These are phyloP conservation scores for Globisporangium carolinianum DNA, from an alignment of 352 stramenopile species.

Conservation along the genomic window DNA sequence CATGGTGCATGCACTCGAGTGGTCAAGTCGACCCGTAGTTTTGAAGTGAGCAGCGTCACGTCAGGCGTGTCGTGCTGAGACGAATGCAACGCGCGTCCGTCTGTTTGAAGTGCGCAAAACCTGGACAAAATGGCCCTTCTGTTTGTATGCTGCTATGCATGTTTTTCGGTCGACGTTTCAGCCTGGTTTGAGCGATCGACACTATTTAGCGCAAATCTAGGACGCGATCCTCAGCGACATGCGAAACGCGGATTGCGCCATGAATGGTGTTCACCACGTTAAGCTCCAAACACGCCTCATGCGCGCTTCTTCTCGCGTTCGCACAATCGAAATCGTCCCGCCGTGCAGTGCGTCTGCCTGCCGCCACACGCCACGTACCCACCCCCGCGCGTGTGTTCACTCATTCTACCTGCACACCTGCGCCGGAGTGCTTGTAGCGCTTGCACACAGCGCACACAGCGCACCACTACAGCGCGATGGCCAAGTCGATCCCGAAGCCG, in stretches of 20 bases:
- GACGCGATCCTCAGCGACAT: neutral
- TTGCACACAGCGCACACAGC: neutral
- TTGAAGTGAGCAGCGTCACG: too few relatives aligned
- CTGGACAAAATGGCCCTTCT: too few relatives aligned
- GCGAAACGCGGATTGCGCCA: neutral
- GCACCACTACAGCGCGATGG: conserved; percentile 24
- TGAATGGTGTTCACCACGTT: neutral
- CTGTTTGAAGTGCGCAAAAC: too few relatives aligned
- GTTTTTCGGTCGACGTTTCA: too few relatives aligned
- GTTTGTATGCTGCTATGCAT: too few relatives aligned
- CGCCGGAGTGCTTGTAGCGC: neutral
- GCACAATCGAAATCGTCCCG: neutral
- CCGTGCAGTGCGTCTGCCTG: too few relatives aligned
- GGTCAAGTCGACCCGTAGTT: too few relatives aligned
- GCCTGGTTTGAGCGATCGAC: neutral
- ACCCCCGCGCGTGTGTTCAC: too few relatives aligned
- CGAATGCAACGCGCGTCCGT: too few relatives aligned
- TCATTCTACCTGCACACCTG: too few relatives aligned
- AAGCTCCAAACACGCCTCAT: neutral
- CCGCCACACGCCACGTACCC: neutral
- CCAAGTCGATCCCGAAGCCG: conserved; percentile 58
- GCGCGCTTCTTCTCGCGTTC: neutral
- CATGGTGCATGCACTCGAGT: too few relatives aligned
- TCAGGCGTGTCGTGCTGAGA: too few relatives aligned
- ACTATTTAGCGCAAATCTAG: neutral